phyloP scores from a whole-genome alignment of 169 alveolate genomes.

The Miamiensis avidus region DNA sequence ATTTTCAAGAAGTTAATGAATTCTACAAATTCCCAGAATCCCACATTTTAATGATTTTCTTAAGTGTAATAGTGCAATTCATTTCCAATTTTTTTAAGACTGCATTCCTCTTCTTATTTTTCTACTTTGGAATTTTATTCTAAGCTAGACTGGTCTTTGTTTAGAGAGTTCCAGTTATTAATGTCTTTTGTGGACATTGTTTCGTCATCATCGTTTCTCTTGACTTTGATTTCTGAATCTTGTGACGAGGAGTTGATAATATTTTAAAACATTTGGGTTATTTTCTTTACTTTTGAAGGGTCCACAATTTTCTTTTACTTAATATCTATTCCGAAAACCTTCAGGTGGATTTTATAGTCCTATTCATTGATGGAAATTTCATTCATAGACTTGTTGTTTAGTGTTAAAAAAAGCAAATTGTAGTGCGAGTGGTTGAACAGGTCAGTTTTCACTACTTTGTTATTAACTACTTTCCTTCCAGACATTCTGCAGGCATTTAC shows the following conservation, averaged over 20 bases:
- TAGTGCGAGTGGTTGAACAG: constrained; percentile 28
- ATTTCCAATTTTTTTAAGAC: not conserved
- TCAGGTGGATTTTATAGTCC: constrained; percentile 11
- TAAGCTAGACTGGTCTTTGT: too few relatives aligned
- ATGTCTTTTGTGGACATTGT: too few relatives aligned
- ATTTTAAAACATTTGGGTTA: too few relatives aligned
- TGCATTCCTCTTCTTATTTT: not conserved
- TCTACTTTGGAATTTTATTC: not conserved
- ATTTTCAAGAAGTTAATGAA: too few relatives aligned
- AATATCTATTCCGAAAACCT: constrained; percentile 5
- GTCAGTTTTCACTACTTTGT: constrained; percentile 11
- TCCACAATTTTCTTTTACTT: not conserved
- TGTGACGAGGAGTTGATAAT: too few relatives aligned
- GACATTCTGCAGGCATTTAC: not conserved
- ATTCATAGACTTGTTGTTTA: not conserved
- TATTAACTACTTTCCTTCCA: constrained; percentile 12
- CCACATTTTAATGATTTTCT: not conserved
- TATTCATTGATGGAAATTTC: constrained; percentile 1
- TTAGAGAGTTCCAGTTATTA: not conserved
- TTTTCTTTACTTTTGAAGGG: too few relatives aligned
- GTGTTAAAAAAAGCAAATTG: constrained; percentile 9
- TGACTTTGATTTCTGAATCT: too few relatives aligned
- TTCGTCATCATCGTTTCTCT: too few relatives aligned
- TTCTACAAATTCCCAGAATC: not conserved
- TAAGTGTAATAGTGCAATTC: not conserved